A percentile compares a stretch with the other conserved stretches of the same genome.
These are phyloP conservation scores for Syzygium aromaticum DNA, from an alignment of 345 rosid species.

Conservation along the genomic window DNA sequence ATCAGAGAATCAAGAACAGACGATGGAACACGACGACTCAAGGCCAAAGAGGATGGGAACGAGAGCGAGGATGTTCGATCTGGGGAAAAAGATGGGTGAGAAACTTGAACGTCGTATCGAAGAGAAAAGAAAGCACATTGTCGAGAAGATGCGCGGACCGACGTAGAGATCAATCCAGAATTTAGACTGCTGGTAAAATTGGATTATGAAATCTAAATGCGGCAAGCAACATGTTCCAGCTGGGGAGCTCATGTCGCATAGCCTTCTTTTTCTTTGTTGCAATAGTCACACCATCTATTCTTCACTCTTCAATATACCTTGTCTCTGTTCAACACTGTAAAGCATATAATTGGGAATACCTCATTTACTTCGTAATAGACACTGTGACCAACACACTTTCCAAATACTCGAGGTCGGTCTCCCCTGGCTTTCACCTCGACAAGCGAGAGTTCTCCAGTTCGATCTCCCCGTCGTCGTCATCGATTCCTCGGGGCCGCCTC, in stretches of 20 bases:
- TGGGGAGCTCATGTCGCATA: neutral
- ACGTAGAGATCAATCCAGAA: slow-evolving; percentile 5
- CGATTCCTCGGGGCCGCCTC: neutral
- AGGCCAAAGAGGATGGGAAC: slow-evolving; percentile 55
- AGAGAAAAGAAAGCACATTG: slow-evolving; percentile 65
- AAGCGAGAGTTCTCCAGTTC: too few relatives aligned
- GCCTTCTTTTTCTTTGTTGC: neutral
- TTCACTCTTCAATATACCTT: neutral
- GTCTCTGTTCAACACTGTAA: neutral
- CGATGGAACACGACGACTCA: slow-evolving; percentile 38
- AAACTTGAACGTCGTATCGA: slow-evolving; percentile 82
- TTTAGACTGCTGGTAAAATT: neutral
- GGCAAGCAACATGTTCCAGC: neutral
- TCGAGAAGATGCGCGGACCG: slow-evolving; percentile 81
- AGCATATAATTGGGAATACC: neutral
- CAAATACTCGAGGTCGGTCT: too few relatives aligned
- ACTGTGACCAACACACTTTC: too few relatives aligned
- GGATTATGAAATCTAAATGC: neutral
- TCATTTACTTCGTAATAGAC: neutral
- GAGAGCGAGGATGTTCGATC: slow-evolving; percentile 66
- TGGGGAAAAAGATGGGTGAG: slow-evolving; percentile 88
- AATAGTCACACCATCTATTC: neutral
- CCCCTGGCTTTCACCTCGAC: too few relatives aligned
- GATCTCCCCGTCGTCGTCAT: too few relatives aligned
- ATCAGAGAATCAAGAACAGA: neutral